Conservation (phyloP, 208 protist species). For the Chromosphaera perkinsii region DNA sequence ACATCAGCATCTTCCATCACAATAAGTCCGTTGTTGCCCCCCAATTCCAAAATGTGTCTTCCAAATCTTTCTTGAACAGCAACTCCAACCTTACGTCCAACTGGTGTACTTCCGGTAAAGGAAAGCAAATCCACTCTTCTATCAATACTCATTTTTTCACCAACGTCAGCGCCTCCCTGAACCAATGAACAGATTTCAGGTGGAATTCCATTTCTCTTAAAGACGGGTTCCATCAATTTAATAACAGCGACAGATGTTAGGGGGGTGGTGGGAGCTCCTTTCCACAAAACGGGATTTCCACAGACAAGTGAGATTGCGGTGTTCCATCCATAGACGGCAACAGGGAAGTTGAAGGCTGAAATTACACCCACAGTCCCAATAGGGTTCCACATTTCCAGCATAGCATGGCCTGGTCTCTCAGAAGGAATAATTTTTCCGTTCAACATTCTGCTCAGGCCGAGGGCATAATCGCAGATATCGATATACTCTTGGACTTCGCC, state of each 20-base stretch:
- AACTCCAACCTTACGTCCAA: slow-evolving; percentile 20
- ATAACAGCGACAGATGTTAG: slow-evolving; percentile 52
- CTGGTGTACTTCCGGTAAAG: slow-evolving; percentile 64
- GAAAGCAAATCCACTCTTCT: slow-evolving; percentile 55
- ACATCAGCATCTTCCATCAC: slow-evolving; percentile 62
- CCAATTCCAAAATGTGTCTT: slow-evolving; percentile 59
- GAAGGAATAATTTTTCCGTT: slow-evolving; percentile 53
- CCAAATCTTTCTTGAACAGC: slow-evolving; percentile 56
- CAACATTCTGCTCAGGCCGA: slow-evolving; percentile 54
- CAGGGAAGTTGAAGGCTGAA: slow-evolving; percentile 72
- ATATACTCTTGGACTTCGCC: slow-evolving; percentile 74
- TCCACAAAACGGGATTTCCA: slow-evolving; percentile 64
- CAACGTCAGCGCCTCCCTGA: slow-evolving; percentile 52
- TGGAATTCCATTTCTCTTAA: slow-evolving; percentile 52
- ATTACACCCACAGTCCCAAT: slow-evolving; percentile 66
- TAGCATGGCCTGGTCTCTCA: slow-evolving; percentile 53
- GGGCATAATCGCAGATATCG: slow-evolving; percentile 71
- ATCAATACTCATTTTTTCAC: slow-evolving; percentile 55
- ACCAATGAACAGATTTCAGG: slow-evolving; percentile 41
- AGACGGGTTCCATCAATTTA: slow-evolving; percentile 57
- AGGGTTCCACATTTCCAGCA: slow-evolving; percentile 68
- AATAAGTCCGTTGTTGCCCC: slow-evolving; percentile 70
- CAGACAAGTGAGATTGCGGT: slow-evolving; percentile 54
- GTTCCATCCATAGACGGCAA: slow-evolving; percentile 69
- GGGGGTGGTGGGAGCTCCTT: slow-evolving; percentile 55